phyloP scores from a whole-genome alignment of 768 basidiomycete species.

The Pseudohyphozyma bogoriensis region DNA sequence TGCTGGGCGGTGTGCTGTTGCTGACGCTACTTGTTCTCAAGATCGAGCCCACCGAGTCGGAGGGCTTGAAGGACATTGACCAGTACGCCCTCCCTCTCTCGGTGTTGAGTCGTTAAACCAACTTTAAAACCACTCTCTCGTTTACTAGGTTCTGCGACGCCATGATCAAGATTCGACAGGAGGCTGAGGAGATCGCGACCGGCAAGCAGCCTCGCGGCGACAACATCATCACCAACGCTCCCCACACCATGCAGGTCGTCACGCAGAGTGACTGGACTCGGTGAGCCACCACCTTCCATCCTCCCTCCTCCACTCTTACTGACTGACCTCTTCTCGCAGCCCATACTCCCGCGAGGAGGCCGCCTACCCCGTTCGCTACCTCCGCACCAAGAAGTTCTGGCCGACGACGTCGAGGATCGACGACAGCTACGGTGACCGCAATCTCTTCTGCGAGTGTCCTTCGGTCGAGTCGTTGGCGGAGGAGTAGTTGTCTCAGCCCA shows the following conservation, averaged over 20 bases:
- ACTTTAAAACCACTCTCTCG: too few relatives aligned
- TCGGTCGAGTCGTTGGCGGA: too few relatives aligned
- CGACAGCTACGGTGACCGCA: slow-evolving; percentile 88
- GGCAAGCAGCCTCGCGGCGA: slow-evolving; percentile 84
- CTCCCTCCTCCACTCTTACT: neutral
- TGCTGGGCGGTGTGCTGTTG: too few relatives aligned
- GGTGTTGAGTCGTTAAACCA: neutral
- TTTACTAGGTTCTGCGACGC: slow-evolving; percentile 93
- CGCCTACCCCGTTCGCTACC: slow-evolving; percentile 75
- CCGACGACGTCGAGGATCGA: slow-evolving; percentile 84
- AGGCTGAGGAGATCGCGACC: slow-evolving; percentile 73
- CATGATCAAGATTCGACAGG: slow-evolving; percentile 89
- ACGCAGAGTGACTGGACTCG: slow-evolving; percentile 75
- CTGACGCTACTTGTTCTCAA: slow-evolving; percentile 36
- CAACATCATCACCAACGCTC: slow-evolving; percentile 87
- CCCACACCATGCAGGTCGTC: slow-evolving; percentile 72
- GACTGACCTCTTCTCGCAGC: slow-evolving; percentile 38
- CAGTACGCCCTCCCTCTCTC: too few relatives aligned
- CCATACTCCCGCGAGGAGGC: slow-evolving; percentile 84
- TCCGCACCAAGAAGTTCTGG: slow-evolving; percentile 91
- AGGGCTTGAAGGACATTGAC: slow-evolving; percentile 85
- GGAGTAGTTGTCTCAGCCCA: too few relatives aligned
- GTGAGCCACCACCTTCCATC: slow-evolving; percentile 41
- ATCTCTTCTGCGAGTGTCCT: slow-evolving; percentile 46
- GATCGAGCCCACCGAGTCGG: slow-evolving; percentile 95